Conservation (phyloP, 192 early-diverging fungal species). For the Coemansia sp. region DNA sequence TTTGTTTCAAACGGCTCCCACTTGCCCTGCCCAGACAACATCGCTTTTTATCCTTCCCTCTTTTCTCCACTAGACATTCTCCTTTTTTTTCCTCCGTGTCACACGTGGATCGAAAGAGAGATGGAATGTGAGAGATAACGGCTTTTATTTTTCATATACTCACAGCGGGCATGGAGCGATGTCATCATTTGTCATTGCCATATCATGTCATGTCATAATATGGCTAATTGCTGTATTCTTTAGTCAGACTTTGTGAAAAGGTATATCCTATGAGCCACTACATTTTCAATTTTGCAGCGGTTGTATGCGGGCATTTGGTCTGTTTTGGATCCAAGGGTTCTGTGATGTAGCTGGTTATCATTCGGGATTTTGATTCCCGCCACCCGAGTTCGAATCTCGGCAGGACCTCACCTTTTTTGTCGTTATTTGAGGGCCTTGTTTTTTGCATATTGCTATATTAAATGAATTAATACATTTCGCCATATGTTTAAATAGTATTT, state of each 20-base stretch:
- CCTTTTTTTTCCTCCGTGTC: too few relatives aligned
- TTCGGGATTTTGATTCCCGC: conserved; percentile 30
- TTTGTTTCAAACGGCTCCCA: not conserved
- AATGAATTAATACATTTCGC: not conserved
- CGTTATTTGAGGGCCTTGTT: conserved; percentile 2
- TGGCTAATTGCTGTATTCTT: too few relatives aligned
- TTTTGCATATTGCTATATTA: not conserved
- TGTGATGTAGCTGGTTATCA: conserved; percentile 46
- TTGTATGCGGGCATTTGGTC: not conserved
- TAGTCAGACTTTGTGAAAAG: too few relatives aligned
- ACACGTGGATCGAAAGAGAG: too few relatives aligned
- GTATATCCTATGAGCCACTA: too few relatives aligned
- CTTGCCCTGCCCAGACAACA: not conserved
- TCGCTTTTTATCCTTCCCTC: too few relatives aligned
- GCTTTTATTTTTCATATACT: too few relatives aligned
- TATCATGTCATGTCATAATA: too few relatives aligned
- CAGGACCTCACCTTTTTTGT: conserved; percentile 15
- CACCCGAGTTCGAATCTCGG: conserved; percentile 49
- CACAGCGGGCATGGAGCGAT: too few relatives aligned
- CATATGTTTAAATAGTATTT: not conserved
- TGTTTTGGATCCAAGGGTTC: conserved; percentile 4
- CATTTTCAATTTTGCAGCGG: not conserved
- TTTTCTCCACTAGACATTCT: not conserved
- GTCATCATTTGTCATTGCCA: too few relatives aligned
- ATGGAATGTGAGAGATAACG: too few relatives aligned